Evolutionary conservation across 805 yeast species (phyloP).

Genomic region (Cyberlindnera galapagoensis): DNA sequence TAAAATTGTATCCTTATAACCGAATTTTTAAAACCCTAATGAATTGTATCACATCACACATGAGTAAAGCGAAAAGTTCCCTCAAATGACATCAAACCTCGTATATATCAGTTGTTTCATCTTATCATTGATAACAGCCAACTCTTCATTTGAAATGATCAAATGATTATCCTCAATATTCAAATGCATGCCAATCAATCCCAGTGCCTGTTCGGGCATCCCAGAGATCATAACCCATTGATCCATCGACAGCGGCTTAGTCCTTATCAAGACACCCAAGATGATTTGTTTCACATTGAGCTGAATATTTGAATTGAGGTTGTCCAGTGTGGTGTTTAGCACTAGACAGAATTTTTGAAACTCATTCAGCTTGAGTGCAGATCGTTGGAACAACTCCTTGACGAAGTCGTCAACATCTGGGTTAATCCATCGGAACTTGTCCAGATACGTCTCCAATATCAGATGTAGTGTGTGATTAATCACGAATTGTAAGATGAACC

Average conservation of each 20-base stretch:
- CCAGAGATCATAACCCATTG: constrained; percentile 16
- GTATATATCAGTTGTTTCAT: constrained; percentile 18
- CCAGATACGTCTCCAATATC: constrained; percentile 6
- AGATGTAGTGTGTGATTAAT: constrained; percentile 11
- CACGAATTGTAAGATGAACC: constrained; percentile 8
- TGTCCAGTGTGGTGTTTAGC: constrained; percentile 7
- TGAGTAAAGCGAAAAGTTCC: background rate
- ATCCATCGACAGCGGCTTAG: constrained; percentile 6
- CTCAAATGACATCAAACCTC: constrained; percentile 15
- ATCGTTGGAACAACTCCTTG: constrained; percentile 2
- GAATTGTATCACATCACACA: too few species aligned
- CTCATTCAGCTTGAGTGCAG: constrained; percentile 6
- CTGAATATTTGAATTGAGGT: constrained; percentile 2
- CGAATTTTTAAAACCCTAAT: too few species aligned
- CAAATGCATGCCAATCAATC: constrained; percentile 2
- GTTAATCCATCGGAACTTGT: constrained; percentile 4
- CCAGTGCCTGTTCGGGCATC: constrained; percentile 3
- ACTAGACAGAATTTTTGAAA: constrained; percentile 11
- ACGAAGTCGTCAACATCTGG: too few species aligned
- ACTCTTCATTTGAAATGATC: constrained; percentile 7
- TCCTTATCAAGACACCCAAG: constrained; percentile 5
- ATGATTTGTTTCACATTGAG: constrained; percentile 13
- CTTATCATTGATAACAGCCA: constrained; percentile 15
- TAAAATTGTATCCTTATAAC: too few species aligned
- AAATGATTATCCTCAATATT: constrained; percentile 7